Evolutionary conservation across 2,329 filamentous ascomycete species (phyloP), one percentile per base, ranked within the genome.

Genomic region (Magnaporthiopsis poae): DNA sequence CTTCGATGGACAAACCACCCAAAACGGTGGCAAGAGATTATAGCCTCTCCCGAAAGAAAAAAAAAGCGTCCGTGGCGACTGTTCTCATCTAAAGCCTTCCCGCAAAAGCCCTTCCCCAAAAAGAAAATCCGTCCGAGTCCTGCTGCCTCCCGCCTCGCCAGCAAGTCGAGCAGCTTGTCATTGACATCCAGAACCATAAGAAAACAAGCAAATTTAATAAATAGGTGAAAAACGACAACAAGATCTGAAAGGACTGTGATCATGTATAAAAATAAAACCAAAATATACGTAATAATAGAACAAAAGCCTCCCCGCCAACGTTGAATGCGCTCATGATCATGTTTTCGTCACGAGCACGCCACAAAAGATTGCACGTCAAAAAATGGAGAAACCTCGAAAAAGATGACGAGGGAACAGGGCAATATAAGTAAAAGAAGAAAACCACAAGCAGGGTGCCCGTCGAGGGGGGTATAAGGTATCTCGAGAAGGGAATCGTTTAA

Each of bases 391-490:
- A 1, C 46, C 46, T 11, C 21, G n/a, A 39, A 12, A 36, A 11
- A 36, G 1, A 52, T n/a, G 21, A 56, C 2, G 8, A 56, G 60
- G 11, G 11, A 61, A 2, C 27, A 12, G 27, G 11, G 27, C 3
- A 27, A 39, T 8, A 36, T n/a, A 33, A 36, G 36, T 11, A 33
- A 33, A 61, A 61, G 5, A 25, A 27, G 27, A 61, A 33, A 29
- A 29, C 29, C 46, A 56, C 46, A 56, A 56, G 21, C 35, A 62
- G 33, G 33, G 61, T 25, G 61, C 33, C 61, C 61, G 21, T 36
- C 61, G 27, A 64, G 46, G 46, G 46, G 62, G 63, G 27, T 36
- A 52, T 64, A 46, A 46, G 63, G 63, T 64, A 64, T 64, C 63
- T 64, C 52, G 62, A 56, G 21, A 29, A 63, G 27, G 25, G 29